Evolutionary conservation across 2,329 filamentous ascomycete species (phyloP), one percentile per base, ranked within the genome.

Genomic region (Ophiostoma pallidulum): DNA sequence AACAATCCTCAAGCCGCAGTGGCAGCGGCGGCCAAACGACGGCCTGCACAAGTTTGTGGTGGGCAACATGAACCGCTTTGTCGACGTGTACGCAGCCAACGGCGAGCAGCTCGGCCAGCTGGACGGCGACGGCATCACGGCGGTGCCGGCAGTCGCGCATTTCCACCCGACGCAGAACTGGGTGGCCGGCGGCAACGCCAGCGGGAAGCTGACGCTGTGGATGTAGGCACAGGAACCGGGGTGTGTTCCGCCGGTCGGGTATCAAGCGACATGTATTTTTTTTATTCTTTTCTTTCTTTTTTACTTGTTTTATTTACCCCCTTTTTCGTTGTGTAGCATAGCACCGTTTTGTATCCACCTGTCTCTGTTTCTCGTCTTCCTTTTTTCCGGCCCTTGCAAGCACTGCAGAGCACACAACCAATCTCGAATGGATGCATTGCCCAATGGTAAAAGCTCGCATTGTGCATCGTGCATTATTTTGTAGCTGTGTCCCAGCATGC

Each of bases 1-100:
- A 0, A 94, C 88, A 0, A 95, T 77, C 29, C 63, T 73, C 61
- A 94, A 74, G 75, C 92, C 62, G 0, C 88, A 95, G 57, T 98
- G 92, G 92, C 92, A 98, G 63, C 71, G 77, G 28, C 74, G 77
- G 39, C 91, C 92, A 0, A 68, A 74, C 29, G 87, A 92, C 50
- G 82, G 82, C 8, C 80, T 94, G 5, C 83, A 94, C 53, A 88
- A 91, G 52, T 89, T 98, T 58, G 86, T 80, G 20, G 91, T 98
- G 49, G 92, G 87, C 1, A 98, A 97, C 57, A 97, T 97, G 92
- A 95, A 94, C 61, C 80, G 92, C 2, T 97, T 96, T 57, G 87
- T 97, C 2, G 92, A 98, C 60, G 77, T 98, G 0, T 98, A 85
- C 62, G 84, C 84, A 1, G 75, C 80, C 0, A 77, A 84, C 41